phyloP scores from a whole-genome alignment of 2,329 filamentous ascomycete species.

The Colletotrichum camelliae region DNA sequence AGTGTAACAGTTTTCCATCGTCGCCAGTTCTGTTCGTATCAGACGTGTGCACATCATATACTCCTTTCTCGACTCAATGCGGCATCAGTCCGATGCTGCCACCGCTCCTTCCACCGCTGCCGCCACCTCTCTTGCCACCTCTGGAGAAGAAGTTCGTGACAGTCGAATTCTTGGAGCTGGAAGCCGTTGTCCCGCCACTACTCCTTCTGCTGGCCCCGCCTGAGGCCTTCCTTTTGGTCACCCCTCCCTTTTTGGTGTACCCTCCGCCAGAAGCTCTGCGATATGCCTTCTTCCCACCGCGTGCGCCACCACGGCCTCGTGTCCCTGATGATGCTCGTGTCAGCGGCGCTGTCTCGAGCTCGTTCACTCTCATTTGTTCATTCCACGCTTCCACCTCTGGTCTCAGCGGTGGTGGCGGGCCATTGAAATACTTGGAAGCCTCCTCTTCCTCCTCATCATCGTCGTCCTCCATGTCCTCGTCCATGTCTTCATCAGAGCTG shows the following conservation, averaged over 20 bases:
- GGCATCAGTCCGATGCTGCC: slow-evolving; percentile 44
- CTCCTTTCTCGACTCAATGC: slow-evolving; percentile 28
- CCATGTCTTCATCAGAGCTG: slow-evolving; percentile 45
- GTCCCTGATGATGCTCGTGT: slow-evolving; percentile 16
- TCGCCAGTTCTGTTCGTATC: background rate
- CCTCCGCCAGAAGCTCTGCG: slow-evolving; percentile 13
- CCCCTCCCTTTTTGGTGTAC: slow-evolving; percentile 13
- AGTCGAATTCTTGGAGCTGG: slow-evolving; percentile 1
- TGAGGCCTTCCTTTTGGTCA: slow-evolving; percentile 22
- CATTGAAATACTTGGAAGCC: slow-evolving; percentile 54
- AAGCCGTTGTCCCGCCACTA: slow-evolving; percentile 5
- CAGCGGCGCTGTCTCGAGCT: slow-evolving; percentile 30
- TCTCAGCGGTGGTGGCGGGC: slow-evolving; percentile 16
- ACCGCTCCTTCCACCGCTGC: slow-evolving; percentile 9
- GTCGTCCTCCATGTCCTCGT: slow-evolving; percentile 38
- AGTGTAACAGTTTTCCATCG: background rate
- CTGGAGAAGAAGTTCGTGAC: slow-evolving; percentile 28
- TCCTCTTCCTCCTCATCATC: slow-evolving; percentile 44
- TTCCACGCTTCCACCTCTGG: slow-evolving; percentile 29
- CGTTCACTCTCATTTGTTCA: slow-evolving; percentile 28
- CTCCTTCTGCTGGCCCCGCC: slow-evolving; percentile 13
- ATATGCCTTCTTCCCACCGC: slow-evolving; percentile 28
- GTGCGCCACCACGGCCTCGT: slow-evolving; percentile 24
- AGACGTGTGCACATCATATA: background rate
- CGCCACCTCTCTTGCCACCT: slow-evolving; percentile 25